A percentile compares a stretch with the other conserved stretches of the same genome.
Conservation (phyloP, 2,329 filamentous ascomycete genomes). For the Incumbomyces lentus region DNA sequence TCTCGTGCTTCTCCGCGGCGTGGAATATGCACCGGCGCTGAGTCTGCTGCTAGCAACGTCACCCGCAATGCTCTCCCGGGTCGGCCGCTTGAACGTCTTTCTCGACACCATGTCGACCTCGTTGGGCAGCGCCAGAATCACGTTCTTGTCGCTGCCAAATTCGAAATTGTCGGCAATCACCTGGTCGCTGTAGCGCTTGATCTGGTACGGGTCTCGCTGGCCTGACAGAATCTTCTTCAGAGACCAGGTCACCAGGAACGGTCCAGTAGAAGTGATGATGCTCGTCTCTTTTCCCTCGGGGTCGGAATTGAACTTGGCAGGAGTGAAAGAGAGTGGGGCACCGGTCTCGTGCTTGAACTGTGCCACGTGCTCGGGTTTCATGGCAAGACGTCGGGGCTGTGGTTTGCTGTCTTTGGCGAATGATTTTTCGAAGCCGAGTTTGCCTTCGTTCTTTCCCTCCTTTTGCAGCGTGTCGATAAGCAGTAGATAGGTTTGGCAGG, state of each 20-base stretch:
- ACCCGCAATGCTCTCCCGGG: constrained; percentile 80
- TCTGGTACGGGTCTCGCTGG: constrained; percentile 79
- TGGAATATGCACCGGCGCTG: constrained; percentile 29
- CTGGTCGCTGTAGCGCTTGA: constrained; percentile 90
- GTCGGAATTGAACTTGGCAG: constrained; percentile 88
- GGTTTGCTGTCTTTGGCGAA: constrained; percentile 92
- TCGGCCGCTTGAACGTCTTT: constrained; percentile 73
- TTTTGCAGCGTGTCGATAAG: constrained; percentile 88
- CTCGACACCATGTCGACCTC: constrained; percentile 97
- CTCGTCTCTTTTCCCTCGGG: constrained; percentile 73
- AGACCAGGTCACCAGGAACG: constrained; percentile 94
- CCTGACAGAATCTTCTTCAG: constrained; percentile 78
- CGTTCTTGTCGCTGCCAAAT: constrained; percentile 92
- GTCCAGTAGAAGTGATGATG: constrained; percentile 92
- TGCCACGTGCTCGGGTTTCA: constrained; percentile 85
- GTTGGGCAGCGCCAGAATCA: constrained; percentile 92
- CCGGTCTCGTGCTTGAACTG: constrained; percentile 97
- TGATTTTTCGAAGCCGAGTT: constrained; percentile 90
- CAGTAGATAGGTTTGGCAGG: constrained; percentile 86
- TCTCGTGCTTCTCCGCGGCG: constrained; percentile 34
- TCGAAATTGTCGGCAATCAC: constrained; percentile 99
- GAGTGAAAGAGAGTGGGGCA: constrained; percentile 73
- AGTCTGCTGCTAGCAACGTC: constrained; percentile 34
- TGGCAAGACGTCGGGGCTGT: constrained; percentile 76
- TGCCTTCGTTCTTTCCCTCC: constrained; percentile 89